These are phyloP conservation scores for Xylariaceae sp. DNA, from an alignment of 2,329 filamentous ascomycete genomes.

Conservation along the genomic window DNA sequence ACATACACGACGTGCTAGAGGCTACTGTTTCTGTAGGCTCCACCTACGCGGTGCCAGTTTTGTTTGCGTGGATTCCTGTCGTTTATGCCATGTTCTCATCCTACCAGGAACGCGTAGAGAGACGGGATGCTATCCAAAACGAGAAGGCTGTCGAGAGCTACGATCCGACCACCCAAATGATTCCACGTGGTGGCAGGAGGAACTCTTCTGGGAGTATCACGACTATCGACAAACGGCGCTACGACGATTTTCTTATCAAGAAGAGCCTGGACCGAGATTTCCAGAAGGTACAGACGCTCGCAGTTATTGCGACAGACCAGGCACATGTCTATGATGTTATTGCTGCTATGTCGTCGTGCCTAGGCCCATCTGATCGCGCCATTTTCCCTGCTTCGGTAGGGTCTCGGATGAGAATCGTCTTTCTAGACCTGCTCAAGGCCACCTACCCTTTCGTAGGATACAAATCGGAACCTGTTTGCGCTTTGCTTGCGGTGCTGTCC, in stretches of 20 bases:
- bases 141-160: conserved; percentile 60
- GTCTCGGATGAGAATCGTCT: conserved; percentile 63
- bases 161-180: conserved; percentile 51
- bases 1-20: conserved; percentile 73
- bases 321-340: conserved; percentile 59
- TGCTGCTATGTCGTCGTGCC: conserved; percentile 50
- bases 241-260: conserved; percentile 59
- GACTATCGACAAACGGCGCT: conserved; percentile 62
- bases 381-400: conserved; percentile 59
- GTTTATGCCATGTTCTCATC: conserved; percentile 69
- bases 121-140: conserved; percentile 59
- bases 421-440: conserved; percentile 72
- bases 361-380: conserved; percentile 49
- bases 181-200: conserved; percentile 47
- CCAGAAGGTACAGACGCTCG: conserved; percentile 54
- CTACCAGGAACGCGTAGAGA: conserved; percentile 64
- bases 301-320: conserved; percentile 50
- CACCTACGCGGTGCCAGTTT: conserved; percentile 69
- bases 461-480: conserved; percentile 68
- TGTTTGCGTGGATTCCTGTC: conserved; percentile 82
- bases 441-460: conserved; percentile 72
- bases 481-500: conserved; percentile 66
- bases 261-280: conserved; percentile 54
- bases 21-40: conserved; percentile 58
- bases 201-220: conserved; percentile 66